These are phyloP conservation scores for Cutaneotrichosporon sp. DNA, from an alignment of 1,284 basidiomycete genomes.

Conservation along the genomic window DNA sequence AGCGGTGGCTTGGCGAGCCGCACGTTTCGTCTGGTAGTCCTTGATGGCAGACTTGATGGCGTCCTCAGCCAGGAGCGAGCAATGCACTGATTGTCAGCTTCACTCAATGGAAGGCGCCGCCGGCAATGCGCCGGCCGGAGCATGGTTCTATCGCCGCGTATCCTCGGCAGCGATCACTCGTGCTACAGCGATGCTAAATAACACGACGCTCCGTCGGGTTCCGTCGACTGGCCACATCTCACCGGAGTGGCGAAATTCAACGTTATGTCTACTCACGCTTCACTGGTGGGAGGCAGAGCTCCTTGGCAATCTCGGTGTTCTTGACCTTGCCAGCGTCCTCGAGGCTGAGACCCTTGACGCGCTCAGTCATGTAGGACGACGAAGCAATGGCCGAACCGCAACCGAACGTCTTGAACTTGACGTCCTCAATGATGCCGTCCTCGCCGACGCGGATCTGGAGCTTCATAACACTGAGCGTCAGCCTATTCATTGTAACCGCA, in stretches of 20 bases:
- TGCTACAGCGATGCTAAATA: no score
- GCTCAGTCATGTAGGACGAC: constrained; percentile 95
- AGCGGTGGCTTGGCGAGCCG: constrained; percentile 40
- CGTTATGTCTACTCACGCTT: constrained; percentile 71
- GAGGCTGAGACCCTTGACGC: constrained; percentile 88
- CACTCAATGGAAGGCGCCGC: not conserved
- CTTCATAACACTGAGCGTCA: constrained; percentile 81
- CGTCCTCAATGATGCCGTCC: constrained; percentile 84
- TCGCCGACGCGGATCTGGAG: constrained; percentile 97
- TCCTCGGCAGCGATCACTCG: no score
- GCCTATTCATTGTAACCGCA: no score
- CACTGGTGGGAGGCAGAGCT: constrained; percentile 89
- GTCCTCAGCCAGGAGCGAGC: constrained; percentile 90
- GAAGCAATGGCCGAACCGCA: constrained; percentile 88
- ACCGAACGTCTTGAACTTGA: constrained; percentile 98
- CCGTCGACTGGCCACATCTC: not conserved
- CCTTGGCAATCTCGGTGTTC: constrained; percentile 99
- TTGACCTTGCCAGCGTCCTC: constrained; percentile 95
- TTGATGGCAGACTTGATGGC: constrained; percentile 91
- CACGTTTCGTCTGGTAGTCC: constrained; percentile 78
- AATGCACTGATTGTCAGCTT: constrained; percentile 46
- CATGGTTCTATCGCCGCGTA: no score
- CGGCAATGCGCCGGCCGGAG: not conserved
- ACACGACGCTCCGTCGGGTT: not conserved
- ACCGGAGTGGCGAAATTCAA: not conserved